Percentiles rank a stretch among this genome's conserved stretches.
phyloP scores from a whole-genome alignment of 1,139 yeast species.

The Suhomyces chickasaworum region DNA sequence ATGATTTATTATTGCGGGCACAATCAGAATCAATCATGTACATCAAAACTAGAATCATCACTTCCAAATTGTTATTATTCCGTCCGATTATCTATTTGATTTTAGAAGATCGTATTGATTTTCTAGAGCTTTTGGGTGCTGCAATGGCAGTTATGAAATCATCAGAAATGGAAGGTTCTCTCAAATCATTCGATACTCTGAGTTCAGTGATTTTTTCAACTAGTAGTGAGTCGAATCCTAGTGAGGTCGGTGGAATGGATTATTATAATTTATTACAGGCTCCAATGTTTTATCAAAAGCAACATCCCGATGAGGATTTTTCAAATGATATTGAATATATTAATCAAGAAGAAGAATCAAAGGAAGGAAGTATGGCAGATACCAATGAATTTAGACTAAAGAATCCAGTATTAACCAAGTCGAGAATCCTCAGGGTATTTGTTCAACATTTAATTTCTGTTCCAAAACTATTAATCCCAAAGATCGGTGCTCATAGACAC shows the following conservation, averaged over 20 bases:
- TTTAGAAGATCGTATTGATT: constrained; percentile 33
- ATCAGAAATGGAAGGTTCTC: constrained; percentile 1
- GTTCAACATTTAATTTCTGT: constrained; percentile 29
- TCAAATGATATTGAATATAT: constrained; percentile 27
- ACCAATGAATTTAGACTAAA: constrained; percentile 21
- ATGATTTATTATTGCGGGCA: constrained; percentile 36
- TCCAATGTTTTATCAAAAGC: constrained; percentile 29
- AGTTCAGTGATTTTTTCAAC: constrained; percentile 10
- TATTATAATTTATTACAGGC: constrained; percentile 34
- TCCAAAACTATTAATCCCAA: constrained; percentile 41
- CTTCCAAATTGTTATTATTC: constrained; percentile 36
- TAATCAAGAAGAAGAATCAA: constrained; percentile 12
- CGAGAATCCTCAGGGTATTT: constrained; percentile 18
- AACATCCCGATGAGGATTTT: constrained; percentile 38
- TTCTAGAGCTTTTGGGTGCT: constrained; percentile 19
- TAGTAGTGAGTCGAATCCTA: constrained; percentile 12
- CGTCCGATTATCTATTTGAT: constrained; percentile 41
- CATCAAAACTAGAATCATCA: constrained; percentile 40
- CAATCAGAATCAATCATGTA: constrained; percentile 45
- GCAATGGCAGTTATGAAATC: constrained; percentile 21
- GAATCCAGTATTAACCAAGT: constrained; percentile 17
- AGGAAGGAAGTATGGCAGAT: constrained; percentile 15
- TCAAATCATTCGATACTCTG: constrained; percentile 14
- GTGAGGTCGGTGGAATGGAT: constrained; percentile 23
- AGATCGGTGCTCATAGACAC: constrained; percentile 42